Conservation (phyloP, 78 protist genomes). For the Dictyostelium purpureum region DNA sequence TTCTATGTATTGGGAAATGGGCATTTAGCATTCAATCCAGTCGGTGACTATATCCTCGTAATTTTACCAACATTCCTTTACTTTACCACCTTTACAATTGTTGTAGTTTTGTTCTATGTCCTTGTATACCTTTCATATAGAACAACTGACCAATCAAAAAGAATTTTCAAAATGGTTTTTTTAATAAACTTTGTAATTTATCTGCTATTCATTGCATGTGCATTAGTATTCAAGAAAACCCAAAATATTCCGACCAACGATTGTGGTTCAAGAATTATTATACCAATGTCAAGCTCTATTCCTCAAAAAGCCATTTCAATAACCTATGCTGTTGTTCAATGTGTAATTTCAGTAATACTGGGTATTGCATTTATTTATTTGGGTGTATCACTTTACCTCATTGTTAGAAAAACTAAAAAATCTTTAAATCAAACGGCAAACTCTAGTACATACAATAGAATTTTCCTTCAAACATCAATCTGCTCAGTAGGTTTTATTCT, state of each 20-base stretch:
- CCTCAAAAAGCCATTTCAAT: slow-evolving; percentile 12
- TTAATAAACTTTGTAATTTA: slow-evolving; percentile 7
- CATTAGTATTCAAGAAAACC: background rate
- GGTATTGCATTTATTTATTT: background rate
- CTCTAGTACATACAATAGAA: background rate
- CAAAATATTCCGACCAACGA: background rate
- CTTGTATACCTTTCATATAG: background rate
- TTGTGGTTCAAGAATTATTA: background rate
- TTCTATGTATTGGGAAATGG: slow-evolving; percentile 21
- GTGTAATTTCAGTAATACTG: background rate
- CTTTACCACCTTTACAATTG: slow-evolving; percentile 26
- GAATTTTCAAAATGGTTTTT: background rate
- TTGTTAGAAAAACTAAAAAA: background rate
- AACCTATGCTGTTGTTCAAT: slow-evolving; percentile 10
- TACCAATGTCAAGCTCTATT: background rate
- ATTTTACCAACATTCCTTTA: slow-evolving; percentile 20
- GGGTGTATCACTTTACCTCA: background rate
- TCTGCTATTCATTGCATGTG: background rate
- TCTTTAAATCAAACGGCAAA: background rate
- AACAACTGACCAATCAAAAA: background rate
- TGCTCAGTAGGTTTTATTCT: slow-evolving; percentile 22
- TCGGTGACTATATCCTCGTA: slow-evolving; percentile 21
- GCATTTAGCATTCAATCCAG: background rate
- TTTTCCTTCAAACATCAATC: background rate
- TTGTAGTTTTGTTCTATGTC: slow-evolving; percentile 2